Base-by-base conservation (phyloP, 1,139 yeast genomes). In the Suhomyces atakaporum region DNA sequence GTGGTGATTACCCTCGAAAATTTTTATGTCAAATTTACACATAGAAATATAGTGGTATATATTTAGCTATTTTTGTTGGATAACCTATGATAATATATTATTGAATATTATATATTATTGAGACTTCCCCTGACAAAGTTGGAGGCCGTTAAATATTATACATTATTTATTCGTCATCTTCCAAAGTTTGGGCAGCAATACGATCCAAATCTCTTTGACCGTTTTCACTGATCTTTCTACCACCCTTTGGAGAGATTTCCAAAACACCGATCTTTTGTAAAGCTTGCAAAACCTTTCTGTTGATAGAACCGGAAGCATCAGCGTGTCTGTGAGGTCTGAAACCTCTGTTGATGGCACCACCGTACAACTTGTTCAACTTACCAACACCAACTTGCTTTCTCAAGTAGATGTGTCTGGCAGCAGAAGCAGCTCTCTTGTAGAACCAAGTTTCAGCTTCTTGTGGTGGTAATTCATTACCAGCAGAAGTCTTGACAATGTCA, bases 181-280 rank as follows among this genome's bases (percentile, higher is more conserved):
- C 95, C 74, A 87, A 82, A 71, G 96, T 88, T 80, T 90, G 97
- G 71, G 96, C 96, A 69, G 98, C 98, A 75, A 92, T 92, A 85
- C 98, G 97, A 80, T 92, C 99, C 80, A 92, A 86, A 81, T 92
- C 99, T 85, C 98, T 90, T 81, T 92, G 97, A 71, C 99, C 99
- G 78, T 89, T 87, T 74, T 89, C 97, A 53, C 97, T 85, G 83
- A 92, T 87, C 79, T 92, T 89, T 84, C 99, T 94, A 74, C 98
- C 98, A 74, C 97, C 97, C 78, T 88, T 89, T 75, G 90, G 87
- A 68, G 96, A 82, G 71, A 85, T 80, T 79, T 92, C 98, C 63
- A 92, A 79, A 59, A 92, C 92, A 73, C 97, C 98, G 57, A 92
- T 85, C 82, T 90, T 89, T 82, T 90, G 97, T 68, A 92, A 87